Base-by-base conservation (phyloP, 306 rosid genomes). In the Sesbania bispinosa region DNA sequence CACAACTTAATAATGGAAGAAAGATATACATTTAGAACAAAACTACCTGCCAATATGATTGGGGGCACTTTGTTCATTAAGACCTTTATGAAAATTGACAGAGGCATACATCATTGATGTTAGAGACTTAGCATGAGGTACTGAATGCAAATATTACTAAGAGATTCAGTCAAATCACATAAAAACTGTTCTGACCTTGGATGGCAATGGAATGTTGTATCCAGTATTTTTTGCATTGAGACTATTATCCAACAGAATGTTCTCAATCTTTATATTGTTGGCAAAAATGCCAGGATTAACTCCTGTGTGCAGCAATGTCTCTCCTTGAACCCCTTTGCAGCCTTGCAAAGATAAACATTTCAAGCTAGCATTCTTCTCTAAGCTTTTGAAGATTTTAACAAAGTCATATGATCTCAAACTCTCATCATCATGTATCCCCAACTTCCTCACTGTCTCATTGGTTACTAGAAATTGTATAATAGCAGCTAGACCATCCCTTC, bases 331-430 rank as follows among this genome's bases (percentile, higher is more conserved):
- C 8, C 93, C 92, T 53, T 83, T 86, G 80, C 96, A 94, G 13
- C 97, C 97, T 43, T 85, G 92, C 29, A 91, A 59, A 16, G 92
- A 89, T 23, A 91, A 83, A 80, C 62, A 68, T 71, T 85, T 89
- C 88, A 95, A 82, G 35, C 81, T 74, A 46, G 97, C 96, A 76
- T 91, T 91, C 86, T 80, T 95, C 88, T 95, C 95, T 88, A 91
- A 72, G 66, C 87, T 83, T 80, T 67, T 86, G 79, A 95, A 88
- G 77, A 95, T 84, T 82, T 72, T 95, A 7, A 86, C 85, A 62
- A 83, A 80, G 71, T 88, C 97, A 67, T 82, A 84, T 4, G 96
- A 58, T 77, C 85, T 88, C 82, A 91, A 81, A 60, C 92, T 88
- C 85, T 76, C 87, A 66, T 91, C 97, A 38, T 95, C 89, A 2